A percentile compares a stretch with the other conserved stretches of the same genome.
Conservation (phyloP, 2,329 filamentous ascomycete species). For the Aureobasidium sp. region DNA sequence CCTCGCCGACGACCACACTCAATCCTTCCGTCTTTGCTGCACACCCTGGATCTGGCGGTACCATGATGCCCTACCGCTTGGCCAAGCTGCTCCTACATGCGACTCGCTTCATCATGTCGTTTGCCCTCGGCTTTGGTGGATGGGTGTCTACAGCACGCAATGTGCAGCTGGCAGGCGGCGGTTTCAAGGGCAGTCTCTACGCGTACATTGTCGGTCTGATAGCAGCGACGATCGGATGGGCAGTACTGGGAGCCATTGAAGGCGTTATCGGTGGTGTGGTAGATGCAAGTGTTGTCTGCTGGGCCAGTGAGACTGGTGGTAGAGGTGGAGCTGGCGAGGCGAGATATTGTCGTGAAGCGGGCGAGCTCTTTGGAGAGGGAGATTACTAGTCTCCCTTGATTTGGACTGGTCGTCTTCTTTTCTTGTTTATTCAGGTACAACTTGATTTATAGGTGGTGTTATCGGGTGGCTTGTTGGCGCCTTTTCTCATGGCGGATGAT, state of each 20-base stretch:
- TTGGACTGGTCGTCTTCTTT: neutral
- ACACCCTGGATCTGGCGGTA: conserved; percentile 31
- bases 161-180: conserved; percentile 51
- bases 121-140: conserved; percentile 84
- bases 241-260: conserved; percentile 54
- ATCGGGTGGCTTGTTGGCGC: neutral
- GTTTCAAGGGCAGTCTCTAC: conserved; percentile 69
- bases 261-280: conserved; percentile 31
- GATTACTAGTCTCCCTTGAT: conserved; percentile 11
- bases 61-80: conserved; percentile 78
- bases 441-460: neutral
- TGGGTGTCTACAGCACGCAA: conserved; percentile 90
- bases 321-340: conserved; percentile 52
- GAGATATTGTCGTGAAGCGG: conserved; percentile 86
- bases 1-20: conserved; percentile 63
- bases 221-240: conserved; percentile 91
- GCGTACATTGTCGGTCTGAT: conserved; percentile 90
- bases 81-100: conserved; percentile 88
- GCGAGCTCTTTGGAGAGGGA: conserved; percentile 70
- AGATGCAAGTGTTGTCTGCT: conserved; percentile 70
- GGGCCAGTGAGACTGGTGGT: conserved; percentile 76
- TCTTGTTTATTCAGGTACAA: neutral
- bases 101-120: conserved; percentile 82
- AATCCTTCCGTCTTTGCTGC: conserved; percentile 32
- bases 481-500: neutral